A percentile compares a stretch with the other conserved stretches of the same genome.
phyloP scores from a whole-genome alignment of 768 basidiomycete genomes.

The Artomyces pyxidatus region DNA sequence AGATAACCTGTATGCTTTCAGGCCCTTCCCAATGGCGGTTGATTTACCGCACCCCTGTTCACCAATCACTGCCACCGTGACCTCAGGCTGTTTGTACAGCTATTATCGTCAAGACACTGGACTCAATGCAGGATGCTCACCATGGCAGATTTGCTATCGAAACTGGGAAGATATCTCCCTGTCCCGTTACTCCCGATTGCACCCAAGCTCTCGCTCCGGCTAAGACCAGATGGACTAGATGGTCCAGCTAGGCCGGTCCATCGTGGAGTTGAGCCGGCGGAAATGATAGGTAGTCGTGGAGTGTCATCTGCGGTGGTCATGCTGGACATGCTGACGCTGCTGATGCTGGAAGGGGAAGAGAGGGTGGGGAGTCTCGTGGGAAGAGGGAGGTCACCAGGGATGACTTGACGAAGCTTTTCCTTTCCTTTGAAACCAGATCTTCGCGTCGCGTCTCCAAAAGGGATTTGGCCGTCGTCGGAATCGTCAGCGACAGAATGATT shows the following conservation, averaged over 20 bases:
- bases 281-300: constrained; percentile 1
- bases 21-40: constrained; percentile 67
- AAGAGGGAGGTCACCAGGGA: constrained; percentile 24
- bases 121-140: too few species aligned
- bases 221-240: constrained; percentile 3
- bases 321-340: background rate
- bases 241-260: constrained; percentile 14
- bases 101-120: background rate
- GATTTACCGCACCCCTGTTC: constrained; percentile 78
- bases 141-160: too few species aligned
- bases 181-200: background rate
- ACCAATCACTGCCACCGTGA: constrained; percentile 76
- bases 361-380: constrained; percentile 21
- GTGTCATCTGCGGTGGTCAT: constrained; percentile 3
- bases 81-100: constrained; percentile 16
- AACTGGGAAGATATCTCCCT: background rate
- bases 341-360: constrained; percentile 13
- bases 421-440: constrained; percentile 12
- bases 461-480: constrained; percentile 44
- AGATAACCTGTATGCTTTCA: constrained; percentile 49
- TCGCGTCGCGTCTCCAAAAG: background rate
- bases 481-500: constrained; percentile 35
- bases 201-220: background rate
- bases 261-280: background rate
- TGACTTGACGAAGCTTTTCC: constrained; percentile 25